Percentiles rank a stretch among this genome's conserved stretches.
Conservation (phyloP, 2,329 filamentous ascomycete species). For the Keithomyces neogunnii region DNA sequence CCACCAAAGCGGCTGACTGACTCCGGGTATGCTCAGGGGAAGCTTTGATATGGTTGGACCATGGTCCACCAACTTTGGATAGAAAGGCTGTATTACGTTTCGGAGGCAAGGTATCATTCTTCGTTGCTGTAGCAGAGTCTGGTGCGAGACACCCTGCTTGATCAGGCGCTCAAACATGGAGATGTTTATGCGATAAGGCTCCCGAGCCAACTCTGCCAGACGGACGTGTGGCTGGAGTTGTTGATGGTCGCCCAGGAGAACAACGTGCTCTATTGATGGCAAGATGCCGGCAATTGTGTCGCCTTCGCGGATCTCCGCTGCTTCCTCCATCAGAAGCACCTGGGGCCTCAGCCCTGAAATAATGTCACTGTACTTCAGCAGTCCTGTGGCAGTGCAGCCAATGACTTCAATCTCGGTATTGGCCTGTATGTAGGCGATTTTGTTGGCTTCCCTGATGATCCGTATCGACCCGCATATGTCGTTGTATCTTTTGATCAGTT, state of each 20-base stretch:
- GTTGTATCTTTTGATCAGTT: slow-evolving; percentile 40
- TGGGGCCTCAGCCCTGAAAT: slow-evolving; percentile 57
- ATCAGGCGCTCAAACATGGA: slow-evolving; percentile 77
- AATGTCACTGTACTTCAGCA: slow-evolving; percentile 70
- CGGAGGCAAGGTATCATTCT: slow-evolving; percentile 41
- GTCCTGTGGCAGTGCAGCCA: slow-evolving; percentile 65
- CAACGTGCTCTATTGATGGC: slow-evolving; percentile 43
- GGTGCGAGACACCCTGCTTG: slow-evolving; percentile 53
- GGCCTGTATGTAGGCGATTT: slow-evolving; percentile 34
- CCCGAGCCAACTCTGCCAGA: slow-evolving; percentile 45
- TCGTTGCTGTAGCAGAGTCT: slow-evolving; percentile 59
- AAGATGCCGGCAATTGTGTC: slow-evolving; percentile 41
- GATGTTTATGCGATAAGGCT: slow-evolving; percentile 59
- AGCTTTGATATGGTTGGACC: slow-evolving; percentile 22
- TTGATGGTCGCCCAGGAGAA: slow-evolving; percentile 68
- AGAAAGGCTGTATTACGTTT: slow-evolving; percentile 37
- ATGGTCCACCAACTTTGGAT: slow-evolving; percentile 36
- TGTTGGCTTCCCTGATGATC: slow-evolving; percentile 49
- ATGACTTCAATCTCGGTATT: slow-evolving; percentile 40
- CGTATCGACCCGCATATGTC: slow-evolving; percentile 42
- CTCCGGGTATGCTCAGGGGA: slow-evolving; percentile 36
- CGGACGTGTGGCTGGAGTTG: slow-evolving; percentile 66
- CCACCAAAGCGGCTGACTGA: slow-evolving; percentile 30
- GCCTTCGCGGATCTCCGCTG: slow-evolving; percentile 66
- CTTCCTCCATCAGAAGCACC: slow-evolving; percentile 69